Evolutionary conservation across 169 alveolate species (phyloP), one percentile per base, ranked within the genome.

Genomic region (Eimeria praecox): DNA sequence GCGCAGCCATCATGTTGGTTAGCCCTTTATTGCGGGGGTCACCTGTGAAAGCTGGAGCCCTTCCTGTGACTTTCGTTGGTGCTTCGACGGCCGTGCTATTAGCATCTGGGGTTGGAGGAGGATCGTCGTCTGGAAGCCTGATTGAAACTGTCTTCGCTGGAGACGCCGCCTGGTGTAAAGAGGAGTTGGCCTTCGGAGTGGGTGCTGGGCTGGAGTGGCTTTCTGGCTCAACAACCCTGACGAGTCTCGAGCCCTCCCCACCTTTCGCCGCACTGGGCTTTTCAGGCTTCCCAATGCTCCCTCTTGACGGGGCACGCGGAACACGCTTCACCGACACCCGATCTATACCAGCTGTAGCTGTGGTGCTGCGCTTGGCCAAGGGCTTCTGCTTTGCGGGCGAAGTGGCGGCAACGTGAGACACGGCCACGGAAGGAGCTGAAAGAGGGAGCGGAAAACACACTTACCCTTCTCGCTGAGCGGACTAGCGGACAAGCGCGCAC

Each of bases 11-110:
- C 96, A 95, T 95, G 73, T 88, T 95, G 22, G 93, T 54, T n/a
- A 95, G 88, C 35, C 96, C 96, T 40, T 95, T 95, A 40, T 95
- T 94, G 91, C 96, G 86, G 33, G 96, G 96, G 71, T 95, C 95
- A 22, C 96, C 96, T 20, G 93, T 83, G 64, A 95, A 95, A 24
- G 96, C 96, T 16, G 96, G 96, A n/a, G 93, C 95, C 52, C 94
- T 59, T n/a, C 80, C 96, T n/a, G 82, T 90, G 5, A 49, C 64
- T 35, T 40, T 62, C 38, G 16, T 80, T 35, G 77, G 96, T 33
- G 88, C 96, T 33, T 52, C 40, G 46, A 54, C 64, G 52, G 90
- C 20, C n/a, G 94, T 0, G 62, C 42, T 69, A 38, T 42, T 82
- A 20, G n/a, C 46, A 18, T 35, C 87, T 44, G 44, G 30, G 16